phyloP scores from a whole-genome alignment of 306 rosid genomes.

The Coriaria nepalensis region DNA sequence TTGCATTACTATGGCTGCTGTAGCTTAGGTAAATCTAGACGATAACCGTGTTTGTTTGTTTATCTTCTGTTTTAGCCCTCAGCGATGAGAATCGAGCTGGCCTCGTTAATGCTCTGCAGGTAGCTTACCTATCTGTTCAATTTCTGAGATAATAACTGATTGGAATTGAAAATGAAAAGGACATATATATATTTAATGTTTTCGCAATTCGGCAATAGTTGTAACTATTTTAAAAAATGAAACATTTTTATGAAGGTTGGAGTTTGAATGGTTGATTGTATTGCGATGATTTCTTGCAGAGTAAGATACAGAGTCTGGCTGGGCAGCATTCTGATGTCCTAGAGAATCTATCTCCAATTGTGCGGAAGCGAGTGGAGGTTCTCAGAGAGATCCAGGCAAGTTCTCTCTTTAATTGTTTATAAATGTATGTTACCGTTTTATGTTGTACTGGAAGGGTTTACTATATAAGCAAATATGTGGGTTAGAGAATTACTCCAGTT shows the following conservation, averaged over 20 bases:
- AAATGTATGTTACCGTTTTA: neutral
- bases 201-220: too few relatives aligned
- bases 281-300: slow-evolving; percentile 23
- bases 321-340: slow-evolving; percentile 70
- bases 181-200: neutral
- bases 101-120: slow-evolving; percentile 83
- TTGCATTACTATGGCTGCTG: neutral
- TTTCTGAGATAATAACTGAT: neutral
- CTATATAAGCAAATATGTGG: neutral
- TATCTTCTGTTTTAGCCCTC: slow-evolving; percentile 28
- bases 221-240: too few relatives aligned
- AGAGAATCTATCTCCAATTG: slow-evolving; percentile 42
- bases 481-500: too few relatives aligned
- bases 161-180: neutral
- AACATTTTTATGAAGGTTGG: neutral
- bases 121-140: slow-evolving; percentile 7
- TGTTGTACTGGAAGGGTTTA: neutral
- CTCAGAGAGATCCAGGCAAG: slow-evolving; percentile 81
- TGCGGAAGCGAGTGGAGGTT: slow-evolving; percentile 75
- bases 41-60: neutral
- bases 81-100: slow-evolving; percentile 59
- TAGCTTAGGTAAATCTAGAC: slow-evolving; percentile 1
- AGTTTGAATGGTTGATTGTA: neutral
- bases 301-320: slow-evolving; percentile 70
- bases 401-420: neutral